A percentile compares a stretch with the other conserved stretches of the same genome.
These are phyloP conservation scores for Striga asiatica DNA, from an alignment of 257 asterid species.

Conservation along the genomic window DNA sequence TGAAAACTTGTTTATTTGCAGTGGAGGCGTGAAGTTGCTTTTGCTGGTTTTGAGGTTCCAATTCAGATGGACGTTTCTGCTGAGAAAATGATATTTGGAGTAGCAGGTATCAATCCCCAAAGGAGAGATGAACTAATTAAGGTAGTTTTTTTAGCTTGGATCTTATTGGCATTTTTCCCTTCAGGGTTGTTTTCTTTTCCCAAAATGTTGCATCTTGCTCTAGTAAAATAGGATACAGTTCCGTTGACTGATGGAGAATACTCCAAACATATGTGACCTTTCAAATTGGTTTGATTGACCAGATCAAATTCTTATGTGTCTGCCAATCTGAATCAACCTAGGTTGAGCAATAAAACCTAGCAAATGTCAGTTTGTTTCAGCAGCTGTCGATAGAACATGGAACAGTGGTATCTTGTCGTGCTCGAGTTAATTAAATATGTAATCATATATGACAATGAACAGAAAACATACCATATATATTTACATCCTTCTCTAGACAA, in stretches of 20 bases:
- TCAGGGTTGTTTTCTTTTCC: not conserved
- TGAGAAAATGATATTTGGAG: conserved; percentile 90
- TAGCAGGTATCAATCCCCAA: conserved; percentile 54
- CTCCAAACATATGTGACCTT: too few relatives aligned
- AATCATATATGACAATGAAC: too few relatives aligned
- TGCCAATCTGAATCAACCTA: too few relatives aligned
- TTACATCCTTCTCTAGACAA: not conserved
- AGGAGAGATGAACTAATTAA: conserved; percentile 81
- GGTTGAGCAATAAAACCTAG: too few relatives aligned
- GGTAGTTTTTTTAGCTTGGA: conserved; percentile 28
- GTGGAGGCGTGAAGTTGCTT: conserved; percentile 98
- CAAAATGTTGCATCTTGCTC: not conserved
- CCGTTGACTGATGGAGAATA: not conserved
- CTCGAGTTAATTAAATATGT: too few relatives aligned
- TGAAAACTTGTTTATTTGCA: conserved; percentile 22
- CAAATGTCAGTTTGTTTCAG: too few relatives aligned
- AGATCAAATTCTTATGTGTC: too few relatives aligned
- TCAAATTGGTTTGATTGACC: too few relatives aligned
- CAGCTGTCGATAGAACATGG: too few relatives aligned
- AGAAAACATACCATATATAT: too few relatives aligned
- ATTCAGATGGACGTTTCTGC: conserved; percentile 94
- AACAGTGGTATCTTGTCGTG: too few relatives aligned
- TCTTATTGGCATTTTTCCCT: not conserved
- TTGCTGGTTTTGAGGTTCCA: conserved; percentile 96
- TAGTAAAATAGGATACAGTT: not conserved